phyloP scores from a whole-genome alignment of 495 filamentous ascomycete species.

The Podospora conica region DNA sequence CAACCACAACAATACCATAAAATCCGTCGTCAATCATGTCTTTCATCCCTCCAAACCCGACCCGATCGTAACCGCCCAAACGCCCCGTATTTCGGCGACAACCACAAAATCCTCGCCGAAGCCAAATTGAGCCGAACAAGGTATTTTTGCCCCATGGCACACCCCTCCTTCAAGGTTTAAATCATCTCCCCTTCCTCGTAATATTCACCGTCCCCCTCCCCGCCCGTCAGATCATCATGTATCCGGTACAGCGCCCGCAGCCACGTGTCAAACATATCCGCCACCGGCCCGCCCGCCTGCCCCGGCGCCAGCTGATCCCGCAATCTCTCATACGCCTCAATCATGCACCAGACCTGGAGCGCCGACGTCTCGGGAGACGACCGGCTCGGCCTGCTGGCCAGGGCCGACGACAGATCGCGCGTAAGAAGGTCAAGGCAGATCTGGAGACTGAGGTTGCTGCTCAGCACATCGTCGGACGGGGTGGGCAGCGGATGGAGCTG shows the following conservation, averaged over 20 bases:
- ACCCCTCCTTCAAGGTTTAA: constrained; percentile 7
- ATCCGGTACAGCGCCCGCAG: constrained; percentile 36
- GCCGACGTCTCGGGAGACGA: constrained; percentile 40
- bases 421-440: constrained; percentile 39
- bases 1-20: no score
- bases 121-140: neutral
- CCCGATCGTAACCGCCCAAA: no score
- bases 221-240: constrained; percentile 26
- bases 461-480: constrained; percentile 10
- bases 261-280: constrained; percentile 40
- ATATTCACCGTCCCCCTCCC: constrained; percentile 14
- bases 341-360: constrained; percentile 51
- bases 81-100: neutral
- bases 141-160: neutral
- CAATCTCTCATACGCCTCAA: constrained; percentile 44
- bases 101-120: neutral
- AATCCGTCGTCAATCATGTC: no score
- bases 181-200: constrained; percentile 18
- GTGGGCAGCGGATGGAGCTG: constrained; percentile 2
- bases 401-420: constrained; percentile 35
- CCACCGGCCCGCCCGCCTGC: constrained; percentile 16
- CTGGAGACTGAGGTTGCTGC: constrained; percentile 32
- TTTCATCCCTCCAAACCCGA: no score
- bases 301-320: constrained; percentile 30
- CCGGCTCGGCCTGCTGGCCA: constrained; percentile 18